These are phyloP conservation scores for Fusarium duplospermum DNA, from an alignment of 2,329 filamentous ascomycete genomes.

Conservation along the genomic window DNA sequence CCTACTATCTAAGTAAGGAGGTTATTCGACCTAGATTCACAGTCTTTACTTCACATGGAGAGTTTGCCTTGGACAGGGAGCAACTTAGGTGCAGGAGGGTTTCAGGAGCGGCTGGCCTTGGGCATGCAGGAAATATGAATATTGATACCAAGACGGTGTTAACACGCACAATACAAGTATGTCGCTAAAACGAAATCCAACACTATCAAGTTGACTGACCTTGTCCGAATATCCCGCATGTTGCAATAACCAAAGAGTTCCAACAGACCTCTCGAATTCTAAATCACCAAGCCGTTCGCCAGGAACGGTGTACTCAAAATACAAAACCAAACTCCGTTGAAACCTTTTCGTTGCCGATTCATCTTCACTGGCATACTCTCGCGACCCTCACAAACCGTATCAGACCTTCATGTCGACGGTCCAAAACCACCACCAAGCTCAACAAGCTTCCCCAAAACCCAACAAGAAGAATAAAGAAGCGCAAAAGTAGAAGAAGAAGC, in stretches of 20 bases:
- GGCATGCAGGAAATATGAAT: not conserved
- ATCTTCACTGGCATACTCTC: not conserved
- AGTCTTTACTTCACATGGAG: not conserved
- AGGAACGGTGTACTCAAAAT: not conserved
- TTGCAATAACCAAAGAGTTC: not conserved
- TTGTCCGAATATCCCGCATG: not conserved
- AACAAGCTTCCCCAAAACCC: not conserved
- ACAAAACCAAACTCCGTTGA: not conserved
- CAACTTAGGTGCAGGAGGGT: not conserved
- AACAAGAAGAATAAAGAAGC: not conserved
- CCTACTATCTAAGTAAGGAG: not conserved
- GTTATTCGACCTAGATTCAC: not conserved
- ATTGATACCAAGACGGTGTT: not conserved
- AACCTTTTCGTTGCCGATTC: not conserved
- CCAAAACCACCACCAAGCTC: not conserved
- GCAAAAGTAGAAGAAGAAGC: not conserved
- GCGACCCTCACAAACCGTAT: not conserved
- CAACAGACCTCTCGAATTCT: not conserved
- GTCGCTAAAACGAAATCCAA: too few relatives aligned
- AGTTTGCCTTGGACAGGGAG: not conserved
- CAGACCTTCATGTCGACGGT: not conserved
- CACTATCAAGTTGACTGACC: not conserved
- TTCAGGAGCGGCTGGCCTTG: not conserved
- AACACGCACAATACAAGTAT: not conserved
- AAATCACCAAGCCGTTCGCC: not conserved